Conservation (phyloP, 768 basidiomycete genomes). For the Agrocybe pediades region DNA sequence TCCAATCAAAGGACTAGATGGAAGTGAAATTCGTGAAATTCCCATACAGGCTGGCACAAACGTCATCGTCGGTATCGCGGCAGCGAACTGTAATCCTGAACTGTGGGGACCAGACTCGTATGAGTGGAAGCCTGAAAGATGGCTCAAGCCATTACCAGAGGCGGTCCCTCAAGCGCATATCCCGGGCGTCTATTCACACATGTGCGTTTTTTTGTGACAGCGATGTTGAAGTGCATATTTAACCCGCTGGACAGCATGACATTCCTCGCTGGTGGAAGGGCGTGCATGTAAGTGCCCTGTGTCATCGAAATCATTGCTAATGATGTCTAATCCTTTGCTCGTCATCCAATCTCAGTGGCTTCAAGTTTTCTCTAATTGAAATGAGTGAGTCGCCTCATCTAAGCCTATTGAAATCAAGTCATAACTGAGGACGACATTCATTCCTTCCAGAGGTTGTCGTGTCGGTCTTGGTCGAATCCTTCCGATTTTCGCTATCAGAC, state of each 20-base stretch:
- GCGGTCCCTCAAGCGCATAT: constrained; percentile 9
- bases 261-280: constrained; percentile 39
- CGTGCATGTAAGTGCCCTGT: constrained; percentile 46
- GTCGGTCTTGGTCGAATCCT: too few relatives aligned
- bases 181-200: constrained; percentile 17
- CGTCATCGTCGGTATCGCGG: constrained; percentile 34
- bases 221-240: not conserved
- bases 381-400: too few relatives aligned
- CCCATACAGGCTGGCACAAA: constrained; percentile 37
- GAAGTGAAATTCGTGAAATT: constrained; percentile 34
- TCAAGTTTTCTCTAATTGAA: too few relatives aligned
- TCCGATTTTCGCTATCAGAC: too few relatives aligned
- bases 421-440: too few relatives aligned
- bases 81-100: constrained; percentile 30
- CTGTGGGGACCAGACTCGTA: constrained; percentile 44
- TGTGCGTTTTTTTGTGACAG: constrained; percentile 1
- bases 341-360: too few relatives aligned
- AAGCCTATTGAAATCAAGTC: too few relatives aligned
- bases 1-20: constrained; percentile 38
- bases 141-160: constrained; percentile 28
- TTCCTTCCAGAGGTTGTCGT: too few relatives aligned
- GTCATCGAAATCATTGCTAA: too few relatives aligned
- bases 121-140: constrained; percentile 49
- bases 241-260: constrained; percentile 20
- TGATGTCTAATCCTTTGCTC: too few relatives aligned